Percentiles rank a stretch among this genome's conserved stretches.
Evolutionary conservation across 768 basidiomycete species (phyloP).

Genomic region (Auriscalpium vulgare): DNA sequence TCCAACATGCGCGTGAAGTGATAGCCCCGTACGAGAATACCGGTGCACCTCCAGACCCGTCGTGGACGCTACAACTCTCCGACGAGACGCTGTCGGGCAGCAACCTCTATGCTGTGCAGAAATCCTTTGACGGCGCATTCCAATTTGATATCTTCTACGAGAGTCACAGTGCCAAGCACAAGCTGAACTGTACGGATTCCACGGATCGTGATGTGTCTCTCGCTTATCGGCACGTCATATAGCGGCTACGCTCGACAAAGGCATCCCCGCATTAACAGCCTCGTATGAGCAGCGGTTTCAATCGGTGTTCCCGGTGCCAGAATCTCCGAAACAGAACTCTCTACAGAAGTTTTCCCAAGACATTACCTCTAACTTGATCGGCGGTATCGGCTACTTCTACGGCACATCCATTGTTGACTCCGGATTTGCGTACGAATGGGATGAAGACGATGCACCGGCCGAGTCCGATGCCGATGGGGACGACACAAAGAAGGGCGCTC

Average conservation of each 20-base stretch:
- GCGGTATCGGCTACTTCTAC: constrained; percentile 93
- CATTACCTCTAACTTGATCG: constrained; percentile 85
- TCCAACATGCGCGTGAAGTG: constrained; percentile 46
- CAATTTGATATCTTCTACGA: constrained; percentile 89
- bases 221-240: constrained; percentile 3
- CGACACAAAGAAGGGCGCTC: constrained; percentile 44
- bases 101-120: constrained; percentile 85
- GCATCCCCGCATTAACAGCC: constrained; percentile 56
- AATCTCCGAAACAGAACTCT: constrained; percentile 39
- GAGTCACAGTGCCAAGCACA: constrained; percentile 57
- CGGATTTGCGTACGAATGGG: constrained; percentile 86
- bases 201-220: neutral
- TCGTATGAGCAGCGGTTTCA: constrained; percentile 64
- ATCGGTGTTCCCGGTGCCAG: constrained; percentile 57
- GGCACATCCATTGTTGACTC: constrained; percentile 83
- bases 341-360: constrained; percentile 75
- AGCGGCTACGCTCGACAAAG: constrained; percentile 62
- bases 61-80: constrained; percentile 67
- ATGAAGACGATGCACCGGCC: constrained; percentile 51
- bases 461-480: constrained; percentile 37
- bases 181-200: constrained; percentile 48
- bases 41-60: constrained; percentile 62
- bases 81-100: constrained; percentile 65
- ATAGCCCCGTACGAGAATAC: constrained; percentile 48
- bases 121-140: constrained; percentile 76